phyloP scores from a whole-genome alignment of 1,139 yeast species.

The Candida sp. region DNA sequence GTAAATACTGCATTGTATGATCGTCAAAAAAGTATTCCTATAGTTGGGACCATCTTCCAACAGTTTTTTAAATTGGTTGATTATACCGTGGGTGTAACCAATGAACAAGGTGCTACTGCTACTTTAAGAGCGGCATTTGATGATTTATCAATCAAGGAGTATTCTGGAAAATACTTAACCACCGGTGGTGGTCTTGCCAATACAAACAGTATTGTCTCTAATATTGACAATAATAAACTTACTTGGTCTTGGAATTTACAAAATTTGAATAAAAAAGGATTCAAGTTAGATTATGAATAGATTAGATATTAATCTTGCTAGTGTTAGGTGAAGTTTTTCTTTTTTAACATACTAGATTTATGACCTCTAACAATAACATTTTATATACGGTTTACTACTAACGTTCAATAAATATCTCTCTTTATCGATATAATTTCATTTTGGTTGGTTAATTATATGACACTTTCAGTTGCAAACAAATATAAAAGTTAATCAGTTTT shows the following conservation, averaged over 20 bases:
- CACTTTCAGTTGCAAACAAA: too few species aligned
- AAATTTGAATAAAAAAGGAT: slow-evolving; percentile 21
- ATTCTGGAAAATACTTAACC: slow-evolving; percentile 31
- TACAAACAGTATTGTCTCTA: slow-evolving; percentile 23
- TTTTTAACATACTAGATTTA: too few species aligned
- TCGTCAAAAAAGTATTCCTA: slow-evolving; percentile 24
- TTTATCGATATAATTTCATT: too few species aligned
- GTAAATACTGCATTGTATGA: slow-evolving; percentile 32
- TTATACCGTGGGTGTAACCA: slow-evolving; percentile 20
- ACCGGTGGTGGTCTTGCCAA: slow-evolving; percentile 30
- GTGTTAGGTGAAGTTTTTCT: too few species aligned
- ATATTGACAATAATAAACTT: slow-evolving; percentile 16
- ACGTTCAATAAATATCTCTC: too few species aligned
- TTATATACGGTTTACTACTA: too few species aligned
- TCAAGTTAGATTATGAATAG: slow-evolving; percentile 3
- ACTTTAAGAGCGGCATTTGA: slow-evolving; percentile 35
- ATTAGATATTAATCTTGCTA: too few species aligned
- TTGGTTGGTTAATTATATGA: too few species aligned
- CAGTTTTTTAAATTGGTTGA: slow-evolving; percentile 12
- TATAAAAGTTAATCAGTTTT: too few species aligned
- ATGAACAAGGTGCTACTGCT: slow-evolving; percentile 35
- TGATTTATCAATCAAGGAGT: slow-evolving; percentile 19
- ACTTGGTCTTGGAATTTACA: slow-evolving; percentile 31
- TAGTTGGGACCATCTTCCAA: slow-evolving; percentile 20
- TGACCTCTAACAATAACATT: too few species aligned